A percentile compares a stretch with the other conserved stretches of the same genome.
phyloP scores from a whole-genome alignment of 2,329 filamentous ascomycete genomes.

The Colletotrichum ledebouriae region DNA sequence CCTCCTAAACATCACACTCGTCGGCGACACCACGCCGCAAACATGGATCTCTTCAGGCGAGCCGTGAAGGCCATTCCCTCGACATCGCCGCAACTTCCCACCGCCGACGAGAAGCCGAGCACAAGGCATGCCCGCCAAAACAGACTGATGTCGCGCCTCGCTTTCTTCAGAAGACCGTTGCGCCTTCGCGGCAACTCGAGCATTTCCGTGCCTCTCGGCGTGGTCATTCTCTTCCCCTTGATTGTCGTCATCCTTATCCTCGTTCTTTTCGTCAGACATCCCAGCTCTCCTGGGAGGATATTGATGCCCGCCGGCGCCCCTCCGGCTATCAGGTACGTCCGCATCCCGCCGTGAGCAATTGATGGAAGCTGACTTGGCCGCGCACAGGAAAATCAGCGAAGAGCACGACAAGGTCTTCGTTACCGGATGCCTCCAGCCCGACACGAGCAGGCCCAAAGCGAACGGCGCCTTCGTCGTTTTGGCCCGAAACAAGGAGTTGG shows the following conservation, averaged over 20 bases:
- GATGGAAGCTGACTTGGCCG: slow-evolving; percentile 25
- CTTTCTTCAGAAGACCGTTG: slow-evolving; percentile 89
- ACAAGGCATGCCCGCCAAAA: slow-evolving; percentile 54
- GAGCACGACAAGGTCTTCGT: slow-evolving; percentile 97
- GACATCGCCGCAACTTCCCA: slow-evolving; percentile 60
- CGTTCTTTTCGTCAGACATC: slow-evolving; percentile 89
- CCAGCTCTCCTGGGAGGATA: slow-evolving; percentile 83
- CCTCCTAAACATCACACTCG: slow-evolving; percentile 3
- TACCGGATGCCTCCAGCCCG: slow-evolving; percentile 86
- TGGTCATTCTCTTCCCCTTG: slow-evolving; percentile 92
- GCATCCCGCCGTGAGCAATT: background rate
- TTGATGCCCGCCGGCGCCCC: slow-evolving; percentile 90
- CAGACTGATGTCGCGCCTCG: slow-evolving; percentile 67
- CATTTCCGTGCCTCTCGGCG: slow-evolving; percentile 90
- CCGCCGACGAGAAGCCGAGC: slow-evolving; percentile 63
- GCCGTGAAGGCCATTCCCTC: slow-evolving; percentile 63
- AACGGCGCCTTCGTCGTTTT: slow-evolving; percentile 97
- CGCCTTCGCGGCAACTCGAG: slow-evolving; percentile 91
- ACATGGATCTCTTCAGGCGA: slow-evolving; percentile 72
- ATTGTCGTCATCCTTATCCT: slow-evolving; percentile 93
- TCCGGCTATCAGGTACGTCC: slow-evolving; percentile 85
- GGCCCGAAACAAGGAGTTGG: slow-evolving; percentile 94
- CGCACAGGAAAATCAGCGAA: slow-evolving; percentile 89
- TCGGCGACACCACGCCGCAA: slow-evolving; percentile 30
- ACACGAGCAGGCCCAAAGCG: slow-evolving; percentile 82